Percentiles rank a stretch among this genome's conserved stretches.
Evolutionary conservation across 2,329 filamentous ascomycete species (phyloP).

Genomic region (Hyphodiscus sp.): DNA sequence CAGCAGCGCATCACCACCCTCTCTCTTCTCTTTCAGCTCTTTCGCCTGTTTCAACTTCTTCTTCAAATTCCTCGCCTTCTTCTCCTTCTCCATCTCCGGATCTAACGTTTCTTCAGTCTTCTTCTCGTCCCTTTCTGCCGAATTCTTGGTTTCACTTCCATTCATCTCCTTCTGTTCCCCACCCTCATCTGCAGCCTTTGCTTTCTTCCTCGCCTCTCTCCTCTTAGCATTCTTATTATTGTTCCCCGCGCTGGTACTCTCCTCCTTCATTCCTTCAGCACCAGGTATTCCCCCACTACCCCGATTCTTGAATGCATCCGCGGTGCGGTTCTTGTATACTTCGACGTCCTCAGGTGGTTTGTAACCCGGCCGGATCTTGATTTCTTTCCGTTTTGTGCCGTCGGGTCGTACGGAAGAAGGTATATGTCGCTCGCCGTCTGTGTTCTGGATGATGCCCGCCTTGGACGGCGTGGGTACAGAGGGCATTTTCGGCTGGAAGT

Average conservation of each 20-base stretch:
- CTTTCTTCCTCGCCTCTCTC: constrained; percentile 59
- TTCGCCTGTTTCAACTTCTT: constrained; percentile 95
- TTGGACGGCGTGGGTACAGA: constrained; percentile 42
- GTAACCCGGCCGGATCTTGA: constrained; percentile 89
- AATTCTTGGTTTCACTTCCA: not conserved
- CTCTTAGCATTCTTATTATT: constrained; percentile 85
- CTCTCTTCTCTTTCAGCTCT: constrained; percentile 86
- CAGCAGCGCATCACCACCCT: constrained; percentile 72
- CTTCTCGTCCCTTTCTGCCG: constrained; percentile 14
- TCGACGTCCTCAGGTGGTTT: constrained; percentile 92
- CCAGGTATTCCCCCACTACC: constrained; percentile 68
- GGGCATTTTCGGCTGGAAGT: constrained; percentile 26
- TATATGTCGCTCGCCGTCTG: constrained; percentile 78
- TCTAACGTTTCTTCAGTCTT: constrained; percentile 45
- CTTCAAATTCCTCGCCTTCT: constrained; percentile 82
- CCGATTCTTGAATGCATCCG: constrained; percentile 76
- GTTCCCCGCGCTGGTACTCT: constrained; percentile 38
- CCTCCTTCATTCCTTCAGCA: constrained; percentile 51
- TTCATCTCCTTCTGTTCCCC: constrained; percentile 30
- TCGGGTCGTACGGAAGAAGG: constrained; percentile 82
- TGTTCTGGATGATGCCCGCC: constrained; percentile 68
- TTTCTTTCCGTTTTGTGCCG: constrained; percentile 87
- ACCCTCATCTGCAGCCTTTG: constrained; percentile 36
- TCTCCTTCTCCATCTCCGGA: constrained; percentile 74
- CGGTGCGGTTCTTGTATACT: constrained; percentile 88